Conservation (phyloP, 1,284 basidiomycete genomes). For the Agroathelia rolfsii region DNA sequence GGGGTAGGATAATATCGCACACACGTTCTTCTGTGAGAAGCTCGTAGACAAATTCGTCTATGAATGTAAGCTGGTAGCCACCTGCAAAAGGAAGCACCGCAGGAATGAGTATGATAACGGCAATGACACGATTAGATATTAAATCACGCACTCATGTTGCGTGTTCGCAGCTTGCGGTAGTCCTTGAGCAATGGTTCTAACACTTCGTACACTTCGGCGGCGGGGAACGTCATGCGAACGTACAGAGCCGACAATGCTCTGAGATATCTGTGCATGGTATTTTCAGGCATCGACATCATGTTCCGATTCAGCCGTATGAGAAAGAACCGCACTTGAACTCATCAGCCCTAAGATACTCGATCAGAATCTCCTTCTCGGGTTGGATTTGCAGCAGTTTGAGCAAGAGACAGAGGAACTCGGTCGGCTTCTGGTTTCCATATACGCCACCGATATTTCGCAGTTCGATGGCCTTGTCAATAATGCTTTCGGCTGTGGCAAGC, state of each 20-base stretch:
- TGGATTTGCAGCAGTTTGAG: slow-evolving; percentile 95
- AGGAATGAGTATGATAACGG: slow-evolving; percentile 5
- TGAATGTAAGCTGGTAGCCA: slow-evolving; percentile 76
- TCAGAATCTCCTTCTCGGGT: slow-evolving; percentile 90
- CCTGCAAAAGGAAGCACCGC: slow-evolving; percentile 29
- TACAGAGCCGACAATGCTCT: slow-evolving; percentile 92
- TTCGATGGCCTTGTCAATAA: slow-evolving; percentile 89
- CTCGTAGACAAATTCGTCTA: slow-evolving; percentile 89
- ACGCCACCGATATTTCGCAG: slow-evolving; percentile 85
- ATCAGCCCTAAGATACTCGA: slow-evolving; percentile 90
- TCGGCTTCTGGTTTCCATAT: slow-evolving; percentile 87
- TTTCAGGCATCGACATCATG: slow-evolving; percentile 4
- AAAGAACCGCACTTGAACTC: slow-evolving; percentile 86
- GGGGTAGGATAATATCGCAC: slow-evolving; percentile 93
- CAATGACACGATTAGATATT: slow-evolving; percentile 1
- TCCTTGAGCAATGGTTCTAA: slow-evolving; percentile 93
- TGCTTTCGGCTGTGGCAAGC: slow-evolving; percentile 59
- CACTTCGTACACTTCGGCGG: slow-evolving; percentile 85
- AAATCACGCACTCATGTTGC: slow-evolving; percentile 59
- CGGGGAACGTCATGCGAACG: slow-evolving; percentile 86
- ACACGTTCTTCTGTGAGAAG: slow-evolving; percentile 85
- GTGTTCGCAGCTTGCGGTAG: slow-evolving; percentile 80
- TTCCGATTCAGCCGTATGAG: slow-evolving; percentile 1
- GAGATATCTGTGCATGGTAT: slow-evolving; percentile 58
- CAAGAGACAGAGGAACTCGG: slow-evolving; percentile 84